These are phyloP conservation scores for Cicer pinnatifidum DNA, from an alignment of 306 rosid species.

Conservation along the genomic window DNA sequence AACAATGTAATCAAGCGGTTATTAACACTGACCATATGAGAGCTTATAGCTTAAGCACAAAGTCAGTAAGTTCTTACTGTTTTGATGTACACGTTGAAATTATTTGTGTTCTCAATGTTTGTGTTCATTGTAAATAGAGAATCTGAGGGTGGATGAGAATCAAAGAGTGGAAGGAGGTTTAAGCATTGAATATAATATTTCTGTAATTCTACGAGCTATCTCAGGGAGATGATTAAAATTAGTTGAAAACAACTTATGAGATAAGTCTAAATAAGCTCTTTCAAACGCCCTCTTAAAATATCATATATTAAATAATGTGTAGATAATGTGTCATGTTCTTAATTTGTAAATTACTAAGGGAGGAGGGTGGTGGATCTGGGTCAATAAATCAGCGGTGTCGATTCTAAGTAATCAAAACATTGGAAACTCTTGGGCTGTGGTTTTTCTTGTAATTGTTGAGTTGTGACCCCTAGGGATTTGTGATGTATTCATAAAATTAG, in stretches of 20 bases:
- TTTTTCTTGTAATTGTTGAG: not conserved
- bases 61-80: not conserved
- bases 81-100: not conserved
- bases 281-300: not conserved
- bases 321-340: not conserved
- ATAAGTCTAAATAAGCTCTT: not conserved
- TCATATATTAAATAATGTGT: not conserved
- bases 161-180: not conserved
- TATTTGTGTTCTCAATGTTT: not conserved
- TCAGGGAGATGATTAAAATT: not conserved
- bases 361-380: not conserved
- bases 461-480: slow-evolving; percentile 1
- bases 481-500: not conserved
- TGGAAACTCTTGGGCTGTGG: not conserved
- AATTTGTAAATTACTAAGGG: not conserved
- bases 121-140: not conserved
- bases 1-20: not conserved
- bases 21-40: not conserved
- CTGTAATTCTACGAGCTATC: not conserved
- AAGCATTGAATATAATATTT: not conserved
- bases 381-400: not conserved
- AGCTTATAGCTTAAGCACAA: slow-evolving; percentile 5
- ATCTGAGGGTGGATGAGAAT: not conserved
- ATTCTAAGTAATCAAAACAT: not conserved
- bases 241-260: not conserved